A percentile compares a stretch with the other conserved stretches of the same genome.
These are phyloP conservation scores for Phytopythium vexans DNA, from an alignment of 352 stramenopile genomes.

Conservation along the genomic window DNA sequence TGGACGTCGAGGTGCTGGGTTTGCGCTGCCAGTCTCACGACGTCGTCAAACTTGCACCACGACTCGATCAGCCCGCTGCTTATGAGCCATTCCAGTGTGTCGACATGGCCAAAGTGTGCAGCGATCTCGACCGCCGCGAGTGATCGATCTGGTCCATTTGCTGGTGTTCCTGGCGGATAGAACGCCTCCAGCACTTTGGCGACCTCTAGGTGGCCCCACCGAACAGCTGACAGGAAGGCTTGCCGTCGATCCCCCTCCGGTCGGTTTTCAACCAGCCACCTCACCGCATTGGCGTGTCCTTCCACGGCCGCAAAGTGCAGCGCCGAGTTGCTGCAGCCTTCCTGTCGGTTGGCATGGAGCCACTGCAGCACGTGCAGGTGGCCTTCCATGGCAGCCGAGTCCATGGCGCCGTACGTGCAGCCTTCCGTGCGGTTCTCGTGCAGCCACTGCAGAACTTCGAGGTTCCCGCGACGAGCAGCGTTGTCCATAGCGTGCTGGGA, in stretches of 20 bases:
- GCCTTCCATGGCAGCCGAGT: slow-evolving; percentile 26
- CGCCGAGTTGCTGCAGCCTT: slow-evolving; percentile 24
- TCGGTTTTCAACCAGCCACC: slow-evolving; percentile 18
- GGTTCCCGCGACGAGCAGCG: slow-evolving; percentile 20
- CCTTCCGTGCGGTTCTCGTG: slow-evolving; percentile 21
- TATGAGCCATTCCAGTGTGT: too few species aligned
- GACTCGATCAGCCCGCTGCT: too few species aligned
- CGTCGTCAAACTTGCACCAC: too few species aligned
- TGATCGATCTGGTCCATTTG: too few species aligned
- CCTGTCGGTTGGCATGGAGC: slow-evolving; percentile 22
- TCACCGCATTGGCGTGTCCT: slow-evolving; percentile 16
- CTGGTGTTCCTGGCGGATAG: too few species aligned
- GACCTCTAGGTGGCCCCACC: slow-evolving; percentile 24
- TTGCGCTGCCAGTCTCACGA: too few species aligned
- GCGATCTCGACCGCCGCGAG: too few species aligned
- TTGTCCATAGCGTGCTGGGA: slow-evolving; percentile 36
- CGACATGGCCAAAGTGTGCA: too few species aligned
- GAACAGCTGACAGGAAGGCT: slow-evolving; percentile 24
- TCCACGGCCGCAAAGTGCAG: slow-evolving; percentile 27
- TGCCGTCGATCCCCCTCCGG: slow-evolving; percentile 14
- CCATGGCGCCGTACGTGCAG: slow-evolving; percentile 27
- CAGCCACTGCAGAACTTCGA: slow-evolving; percentile 32
- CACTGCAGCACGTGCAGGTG: slow-evolving; percentile 27
- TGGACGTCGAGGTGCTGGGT: too few species aligned
- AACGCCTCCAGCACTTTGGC: slow-evolving; percentile 14